These are phyloP conservation scores for Graphilbum ipis-grandicollis DNA, from an alignment of 2,329 filamentous ascomycete genomes.

Conservation along the genomic window DNA sequence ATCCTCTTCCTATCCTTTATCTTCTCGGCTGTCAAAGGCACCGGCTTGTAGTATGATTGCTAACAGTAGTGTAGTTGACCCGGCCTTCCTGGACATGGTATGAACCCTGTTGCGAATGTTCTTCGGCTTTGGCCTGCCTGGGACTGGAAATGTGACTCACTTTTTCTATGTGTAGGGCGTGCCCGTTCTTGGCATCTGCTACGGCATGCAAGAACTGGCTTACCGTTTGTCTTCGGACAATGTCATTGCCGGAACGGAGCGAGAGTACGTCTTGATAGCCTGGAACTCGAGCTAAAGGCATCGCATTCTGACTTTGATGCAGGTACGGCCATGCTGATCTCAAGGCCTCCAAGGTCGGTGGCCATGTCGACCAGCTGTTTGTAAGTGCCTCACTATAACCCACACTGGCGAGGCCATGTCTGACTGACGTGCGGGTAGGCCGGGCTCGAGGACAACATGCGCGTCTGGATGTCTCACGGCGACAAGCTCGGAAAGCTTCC, in stretches of 20 bases:
- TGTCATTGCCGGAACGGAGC: not conserved
- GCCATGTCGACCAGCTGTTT: slow-evolving; percentile 65
- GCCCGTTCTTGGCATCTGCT: slow-evolving; percentile 17
- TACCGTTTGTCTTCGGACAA: not conserved
- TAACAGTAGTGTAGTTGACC: slow-evolving; percentile 36
- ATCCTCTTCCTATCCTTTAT: not conserved
- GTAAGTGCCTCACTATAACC: slow-evolving; percentile 22
- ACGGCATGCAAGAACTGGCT: not conserved
- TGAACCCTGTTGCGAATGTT: slow-evolving; percentile 39
- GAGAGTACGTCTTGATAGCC: not conserved
- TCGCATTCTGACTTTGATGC: no score
- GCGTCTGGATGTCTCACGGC: slow-evolving; percentile 36
- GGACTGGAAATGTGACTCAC: not conserved
- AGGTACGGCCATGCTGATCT: slow-evolving; percentile 57
- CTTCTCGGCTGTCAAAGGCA: slow-evolving; percentile 59
- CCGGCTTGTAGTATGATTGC: no score
- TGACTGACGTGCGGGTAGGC: no score
- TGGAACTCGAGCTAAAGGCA: no score
- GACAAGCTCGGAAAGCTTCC: slow-evolving; percentile 33
- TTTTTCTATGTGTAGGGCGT: slow-evolving; percentile 43
- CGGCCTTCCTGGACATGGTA: slow-evolving; percentile 9
- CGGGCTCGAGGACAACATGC: not conserved
- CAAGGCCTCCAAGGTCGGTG: slow-evolving; percentile 36
- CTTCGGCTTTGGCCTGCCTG: no score
- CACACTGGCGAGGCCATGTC: no score